Evolutionary conservation across 129 eudicot species (phyloP).

Genomic region (Calendula officinalis): DNA sequence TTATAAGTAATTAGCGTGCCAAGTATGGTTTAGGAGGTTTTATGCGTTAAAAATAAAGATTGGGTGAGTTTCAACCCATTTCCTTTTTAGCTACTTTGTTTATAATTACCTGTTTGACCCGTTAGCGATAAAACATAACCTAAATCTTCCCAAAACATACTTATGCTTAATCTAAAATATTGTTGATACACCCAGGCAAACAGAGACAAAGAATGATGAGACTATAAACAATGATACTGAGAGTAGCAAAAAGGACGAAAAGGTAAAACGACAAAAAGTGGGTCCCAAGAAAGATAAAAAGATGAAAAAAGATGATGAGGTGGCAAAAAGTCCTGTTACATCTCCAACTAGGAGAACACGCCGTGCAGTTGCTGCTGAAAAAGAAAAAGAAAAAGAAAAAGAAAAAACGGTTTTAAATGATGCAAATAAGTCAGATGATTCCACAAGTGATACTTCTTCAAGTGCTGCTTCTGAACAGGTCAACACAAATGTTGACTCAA

Average conservation of each 20-base stretch:
- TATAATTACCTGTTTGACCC: neutral
- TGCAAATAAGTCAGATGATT: conserved; percentile 27
- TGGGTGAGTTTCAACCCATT: neutral
- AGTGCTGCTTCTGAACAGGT: conserved; percentile 37
- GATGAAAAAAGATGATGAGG: conserved; percentile 28
- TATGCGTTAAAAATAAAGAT: neutral
- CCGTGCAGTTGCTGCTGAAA: conserved; percentile 19
- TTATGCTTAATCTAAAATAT: conserved; percentile 2
- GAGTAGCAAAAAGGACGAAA: conserved; percentile 30
- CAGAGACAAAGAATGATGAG: conserved; percentile 42
- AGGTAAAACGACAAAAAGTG: conserved; percentile 18
- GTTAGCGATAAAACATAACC: neutral
- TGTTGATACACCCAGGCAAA: conserved; percentile 46
- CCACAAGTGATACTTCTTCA: conserved; percentile 36
- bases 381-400: conserved; percentile 18
- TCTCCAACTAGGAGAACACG: conserved; percentile 36
- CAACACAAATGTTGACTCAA: conserved; percentile 31
- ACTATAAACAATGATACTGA: conserved; percentile 33
- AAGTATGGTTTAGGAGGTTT: neutral
- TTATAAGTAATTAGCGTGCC: neutral
- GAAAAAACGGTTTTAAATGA: conserved; percentile 23
- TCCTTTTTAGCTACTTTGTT: neutral
- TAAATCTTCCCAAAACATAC: conserved; percentile 10
- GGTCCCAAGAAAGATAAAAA: conserved; percentile 30
- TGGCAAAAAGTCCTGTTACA: conserved; percentile 21